These are phyloP conservation scores for Wickerhamiella kurtzmanii DNA, from an alignment of 805 yeast species.

Conservation along the genomic window DNA sequence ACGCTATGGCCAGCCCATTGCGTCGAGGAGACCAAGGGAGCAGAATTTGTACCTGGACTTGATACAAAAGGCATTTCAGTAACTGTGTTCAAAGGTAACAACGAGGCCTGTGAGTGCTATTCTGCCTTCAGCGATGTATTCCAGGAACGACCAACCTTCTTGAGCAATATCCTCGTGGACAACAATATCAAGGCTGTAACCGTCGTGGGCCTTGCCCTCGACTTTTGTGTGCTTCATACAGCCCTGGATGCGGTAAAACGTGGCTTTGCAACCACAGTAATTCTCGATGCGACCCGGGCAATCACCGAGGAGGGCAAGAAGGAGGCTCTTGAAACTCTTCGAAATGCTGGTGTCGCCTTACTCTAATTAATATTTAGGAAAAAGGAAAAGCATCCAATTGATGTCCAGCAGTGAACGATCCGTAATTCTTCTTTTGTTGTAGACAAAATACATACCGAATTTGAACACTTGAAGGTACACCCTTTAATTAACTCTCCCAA, in stretches of 20 bases:
- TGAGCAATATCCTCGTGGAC: constrained; percentile 35
- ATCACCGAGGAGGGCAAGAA: constrained; percentile 28
- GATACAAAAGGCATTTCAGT: constrained; percentile 26
- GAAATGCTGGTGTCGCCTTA: constrained; percentile 7
- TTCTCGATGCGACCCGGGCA: constrained; percentile 42
- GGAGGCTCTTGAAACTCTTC: constrained; percentile 5
- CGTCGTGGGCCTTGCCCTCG: constrained; percentile 75
- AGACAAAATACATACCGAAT: too few relatives aligned
- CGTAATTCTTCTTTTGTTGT: too few relatives aligned
- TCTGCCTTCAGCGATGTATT: constrained; percentile 78
- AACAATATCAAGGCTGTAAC: constrained; percentile 45
- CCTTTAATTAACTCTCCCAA: constrained; percentile 8
- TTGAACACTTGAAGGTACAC: too few relatives aligned
- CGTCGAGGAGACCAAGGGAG: constrained; percentile 56
- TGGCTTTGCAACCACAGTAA: constrained; percentile 54
- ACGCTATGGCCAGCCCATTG: constrained; percentile 87
- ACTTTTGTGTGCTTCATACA: constrained; percentile 69
- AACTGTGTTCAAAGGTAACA: constrained; percentile 57
- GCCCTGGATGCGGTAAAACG: constrained; percentile 50
- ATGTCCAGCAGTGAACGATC: too few relatives aligned
- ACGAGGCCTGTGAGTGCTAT: constrained; percentile 66
- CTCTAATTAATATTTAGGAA: neutral
- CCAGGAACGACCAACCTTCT: constrained; percentile 56
- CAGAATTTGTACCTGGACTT: constrained; percentile 44
- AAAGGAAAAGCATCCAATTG: too few relatives aligned